These are phyloP conservation scores for Plasmodium blacklocki DNA, from an alignment of 169 alveolate genomes.

Conservation along the genomic window DNA sequence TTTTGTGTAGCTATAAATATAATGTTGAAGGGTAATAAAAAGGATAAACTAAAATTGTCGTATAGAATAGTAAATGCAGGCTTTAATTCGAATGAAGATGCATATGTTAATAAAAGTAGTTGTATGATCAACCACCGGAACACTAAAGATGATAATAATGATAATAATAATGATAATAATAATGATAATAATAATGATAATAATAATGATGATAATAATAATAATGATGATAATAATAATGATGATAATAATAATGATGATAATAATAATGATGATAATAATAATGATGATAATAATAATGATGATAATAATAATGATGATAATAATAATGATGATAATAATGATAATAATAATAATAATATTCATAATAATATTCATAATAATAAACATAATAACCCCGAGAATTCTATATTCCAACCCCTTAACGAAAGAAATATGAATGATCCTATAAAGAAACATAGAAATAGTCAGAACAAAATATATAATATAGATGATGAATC, in stretches of 20 bases:
- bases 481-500: neutral
- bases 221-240: neutral
- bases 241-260: neutral
- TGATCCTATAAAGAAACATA: neutral
- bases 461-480: neutral
- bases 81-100: too few relatives aligned
- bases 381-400: too few relatives aligned
- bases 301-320: constrained; percentile 57
- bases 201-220: neutral
- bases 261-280: neutral
- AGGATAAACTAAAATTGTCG: constrained; percentile 81
- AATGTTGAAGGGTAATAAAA: constrained; percentile 85
- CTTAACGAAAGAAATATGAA: neutral
- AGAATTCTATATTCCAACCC: neutral
- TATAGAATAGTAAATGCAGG: constrained; percentile 81
- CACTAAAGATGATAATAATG: neutral
- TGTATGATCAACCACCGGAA: too few relatives aligned
- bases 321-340: constrained; percentile 25
- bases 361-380: too few relatives aligned
- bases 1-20: constrained; percentile 84
- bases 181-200: neutral
- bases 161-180: neutral
- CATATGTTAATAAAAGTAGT: neutral
- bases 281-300: constrained; percentile 10
- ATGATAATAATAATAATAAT: neutral